phyloP scores from a whole-genome alignment of 176 grass and related monocot species.

The Dactylis glomerata region DNA sequence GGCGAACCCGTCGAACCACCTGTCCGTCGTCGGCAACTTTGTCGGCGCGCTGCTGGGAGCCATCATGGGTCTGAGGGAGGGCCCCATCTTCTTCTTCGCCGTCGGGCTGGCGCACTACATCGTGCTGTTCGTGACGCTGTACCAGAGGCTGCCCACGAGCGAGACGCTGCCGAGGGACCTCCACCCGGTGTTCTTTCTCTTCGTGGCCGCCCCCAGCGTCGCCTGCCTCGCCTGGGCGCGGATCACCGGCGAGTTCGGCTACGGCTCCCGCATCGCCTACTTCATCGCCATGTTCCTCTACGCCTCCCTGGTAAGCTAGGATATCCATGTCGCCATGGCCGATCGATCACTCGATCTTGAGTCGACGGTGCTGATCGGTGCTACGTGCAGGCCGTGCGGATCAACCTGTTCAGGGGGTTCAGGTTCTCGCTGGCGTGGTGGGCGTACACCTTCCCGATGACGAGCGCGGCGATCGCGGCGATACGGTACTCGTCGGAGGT shows the following conservation, averaged over 20 bases:
- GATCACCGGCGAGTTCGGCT: constrained; percentile 72
- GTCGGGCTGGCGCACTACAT: constrained; percentile 85
- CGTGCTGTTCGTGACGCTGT: constrained; percentile 91
- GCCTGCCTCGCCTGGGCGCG: constrained; percentile 81
- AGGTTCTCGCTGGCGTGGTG: constrained; percentile 95
- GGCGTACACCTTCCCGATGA: constrained; percentile 98
- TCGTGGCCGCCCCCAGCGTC: constrained; percentile 82
- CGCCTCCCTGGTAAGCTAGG: constrained; percentile 45
- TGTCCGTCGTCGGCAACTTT: constrained; percentile 88
- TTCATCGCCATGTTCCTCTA: constrained; percentile 94
- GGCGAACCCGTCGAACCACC: constrained; percentile 88
- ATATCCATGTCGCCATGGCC: background rate
- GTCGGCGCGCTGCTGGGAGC: constrained; percentile 87
- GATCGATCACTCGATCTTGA: background rate
- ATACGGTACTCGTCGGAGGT: constrained; percentile 83
- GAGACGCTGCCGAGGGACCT: constrained; percentile 85
- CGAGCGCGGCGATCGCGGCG: constrained; percentile 68
- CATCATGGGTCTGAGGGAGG: constrained; percentile 74
- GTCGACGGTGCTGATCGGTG: background rate
- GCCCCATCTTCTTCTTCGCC: constrained; percentile 81
- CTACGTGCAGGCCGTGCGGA: constrained; percentile 53
- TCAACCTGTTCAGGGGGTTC: constrained; percentile 93
- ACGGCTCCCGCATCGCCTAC: constrained; percentile 58
- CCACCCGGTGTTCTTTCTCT: constrained; percentile 93
- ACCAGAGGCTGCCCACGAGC: constrained; percentile 94